Evolutionary conservation across 2,329 filamentous ascomycete genomes (phyloP).

Genomic region (Verruconis gallopava): DNA sequence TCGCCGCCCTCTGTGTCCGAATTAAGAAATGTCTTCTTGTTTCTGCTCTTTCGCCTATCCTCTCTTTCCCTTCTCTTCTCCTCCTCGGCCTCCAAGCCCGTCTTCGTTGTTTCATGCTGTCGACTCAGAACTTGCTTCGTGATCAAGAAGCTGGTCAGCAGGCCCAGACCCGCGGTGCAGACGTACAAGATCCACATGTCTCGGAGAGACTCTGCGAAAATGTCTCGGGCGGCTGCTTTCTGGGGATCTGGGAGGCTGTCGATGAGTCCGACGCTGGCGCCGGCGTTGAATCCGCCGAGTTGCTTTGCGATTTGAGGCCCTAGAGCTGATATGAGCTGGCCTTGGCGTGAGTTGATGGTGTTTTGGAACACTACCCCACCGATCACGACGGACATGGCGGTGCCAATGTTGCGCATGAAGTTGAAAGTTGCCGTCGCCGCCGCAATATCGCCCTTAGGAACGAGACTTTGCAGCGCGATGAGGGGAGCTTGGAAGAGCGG

Average conservation of each 20-base stretch:
- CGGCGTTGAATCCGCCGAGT: conserved; percentile 42
- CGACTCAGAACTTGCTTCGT: conserved; percentile 21
- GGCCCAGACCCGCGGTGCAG: conserved; percentile 19
- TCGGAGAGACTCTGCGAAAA: conserved; percentile 24
- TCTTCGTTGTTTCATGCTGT: conserved; percentile 27
- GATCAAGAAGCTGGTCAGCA: conserved; percentile 22
- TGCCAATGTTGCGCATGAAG: conserved; percentile 52
- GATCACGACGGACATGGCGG: conserved; percentile 51
- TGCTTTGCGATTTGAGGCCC: conserved; percentile 33
- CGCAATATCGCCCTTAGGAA: conserved; percentile 45
- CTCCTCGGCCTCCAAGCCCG: conserved; percentile 23
- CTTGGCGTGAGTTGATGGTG: conserved; percentile 43
- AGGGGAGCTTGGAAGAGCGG: conserved; percentile 53
- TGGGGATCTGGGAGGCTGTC: conserved; percentile 32
- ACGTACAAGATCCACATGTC: conserved; percentile 30
- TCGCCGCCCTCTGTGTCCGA: too few relatives aligned
- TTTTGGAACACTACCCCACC: conserved; percentile 64
- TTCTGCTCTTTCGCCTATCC: neutral
- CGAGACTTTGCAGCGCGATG: conserved; percentile 47
- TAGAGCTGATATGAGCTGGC: conserved; percentile 33
- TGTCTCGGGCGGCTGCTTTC: conserved; percentile 20
- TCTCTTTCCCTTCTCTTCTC: conserved; percentile 9
- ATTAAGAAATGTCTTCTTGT: too few relatives aligned
- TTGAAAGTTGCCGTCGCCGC: conserved; percentile 48
- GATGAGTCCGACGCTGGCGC: conserved; percentile 42